Evolutionary conservation across 192 early-diverging fungal species (phyloP).

Genomic region (Backusella circina): DNA sequence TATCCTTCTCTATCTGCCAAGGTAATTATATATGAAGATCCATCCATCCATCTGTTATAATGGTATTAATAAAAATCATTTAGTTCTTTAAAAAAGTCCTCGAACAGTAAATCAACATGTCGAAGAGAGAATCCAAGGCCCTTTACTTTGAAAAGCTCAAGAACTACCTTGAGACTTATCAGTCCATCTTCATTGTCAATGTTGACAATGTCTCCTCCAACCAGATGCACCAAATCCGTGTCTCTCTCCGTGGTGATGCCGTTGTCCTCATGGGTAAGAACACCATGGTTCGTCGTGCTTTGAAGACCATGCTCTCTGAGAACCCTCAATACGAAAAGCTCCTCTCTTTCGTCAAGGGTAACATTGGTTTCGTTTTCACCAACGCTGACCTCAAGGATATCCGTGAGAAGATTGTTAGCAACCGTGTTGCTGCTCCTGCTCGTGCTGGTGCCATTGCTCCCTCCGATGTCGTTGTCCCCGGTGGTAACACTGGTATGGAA

Average conservation of each 20-base stretch:
- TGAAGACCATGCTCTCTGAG: slow-evolving; percentile 58
- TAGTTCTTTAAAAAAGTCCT: slow-evolving; percentile 48
- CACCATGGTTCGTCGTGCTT: slow-evolving; percentile 96
- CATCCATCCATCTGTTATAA: slow-evolving; percentile 17
- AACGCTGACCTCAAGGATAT: slow-evolving; percentile 94
- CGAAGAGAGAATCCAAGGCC: slow-evolving; percentile 97
- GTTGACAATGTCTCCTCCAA: slow-evolving; percentile 99
- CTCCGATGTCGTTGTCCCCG: too few species aligned
- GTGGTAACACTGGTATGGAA: too few species aligned
- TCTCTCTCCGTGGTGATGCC: slow-evolving; percentile 83
- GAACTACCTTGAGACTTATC: slow-evolving; percentile 82
- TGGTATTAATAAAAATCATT: background rate
- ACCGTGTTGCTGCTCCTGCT: slow-evolving; percentile 97
- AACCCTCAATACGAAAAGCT: slow-evolving; percentile 84
- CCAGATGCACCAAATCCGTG: slow-evolving; percentile 99
- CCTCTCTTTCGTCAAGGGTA: slow-evolving; percentile 83
- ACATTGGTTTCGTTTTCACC: slow-evolving; percentile 99
- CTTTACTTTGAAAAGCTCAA: slow-evolving; percentile 95
- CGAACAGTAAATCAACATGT: slow-evolving; percentile 79
- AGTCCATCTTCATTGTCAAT: slow-evolving; percentile 98
- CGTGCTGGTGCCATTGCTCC: slow-evolving; percentile 92
- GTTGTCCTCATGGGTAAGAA: slow-evolving; percentile 99
- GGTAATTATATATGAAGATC: background rate
- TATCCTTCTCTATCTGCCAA: slow-evolving; percentile 11
- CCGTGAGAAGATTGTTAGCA: slow-evolving; percentile 84